Base-by-base conservation (phyloP, 768 basidiomycete species). In the Jaapia argillacea region DNA sequence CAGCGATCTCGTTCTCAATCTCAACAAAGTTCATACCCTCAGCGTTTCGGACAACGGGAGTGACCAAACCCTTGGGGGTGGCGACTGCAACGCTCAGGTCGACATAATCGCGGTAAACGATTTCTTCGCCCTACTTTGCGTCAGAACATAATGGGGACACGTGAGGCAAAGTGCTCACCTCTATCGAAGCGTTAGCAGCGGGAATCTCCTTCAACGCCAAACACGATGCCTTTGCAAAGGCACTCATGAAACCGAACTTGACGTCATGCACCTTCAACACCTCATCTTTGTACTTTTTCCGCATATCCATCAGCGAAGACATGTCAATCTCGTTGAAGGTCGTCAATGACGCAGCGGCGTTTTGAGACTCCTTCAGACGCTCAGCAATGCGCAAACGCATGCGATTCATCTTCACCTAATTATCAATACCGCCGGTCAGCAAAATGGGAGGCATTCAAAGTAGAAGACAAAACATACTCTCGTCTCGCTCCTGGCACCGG, bases 241-340 rank as follows among this genome's bases (percentile, higher is more conserved):
- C 92, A 50, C 84, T 85, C 94, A 99, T 99, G 77, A 86, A 98
- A 13, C 96, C 94, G 49, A 99, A 77, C 64, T 98, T 98, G 62
- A 98, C 82, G 41, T 91, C 93, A 53, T 92, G 85, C 57, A 81
- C 77, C 63, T 98, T 96, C 36, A 91, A 69, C 28, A 97, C 70
- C 36, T 75, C 69, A 50, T 96, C 92, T 72, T 98, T 98, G 79
- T 91, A 93, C 59, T 82, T 79, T 60, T 83, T 79, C 55, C 94
- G 86, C 81, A 98, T 79, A 33, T 84, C 81, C 70, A 96, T 86
- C 44, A 98, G 69, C 35, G 87, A 83, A 33, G 90, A 92, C 94
- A 99, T 98, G 70, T 98, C 94, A 58, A 99, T 89, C 67, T 99
- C 94, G 69, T 99, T 97, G 77, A 99, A 99, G 21, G 94, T 98